phyloP scores from a whole-genome alignment of 1,284 basidiomycete genomes.

The Schizophyllum amplum region DNA sequence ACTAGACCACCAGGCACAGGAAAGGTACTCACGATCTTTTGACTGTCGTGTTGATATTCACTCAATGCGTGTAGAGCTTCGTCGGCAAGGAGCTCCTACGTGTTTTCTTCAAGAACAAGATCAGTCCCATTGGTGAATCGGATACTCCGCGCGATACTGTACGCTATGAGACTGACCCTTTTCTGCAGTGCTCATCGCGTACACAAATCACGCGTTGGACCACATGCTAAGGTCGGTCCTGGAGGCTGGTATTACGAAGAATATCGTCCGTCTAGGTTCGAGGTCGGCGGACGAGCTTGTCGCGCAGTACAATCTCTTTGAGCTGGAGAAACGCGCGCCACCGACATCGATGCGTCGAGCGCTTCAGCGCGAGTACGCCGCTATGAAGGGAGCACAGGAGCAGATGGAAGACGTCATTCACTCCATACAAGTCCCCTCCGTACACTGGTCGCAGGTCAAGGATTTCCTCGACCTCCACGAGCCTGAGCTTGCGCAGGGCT shows the following conservation, averaged over 20 bases:
- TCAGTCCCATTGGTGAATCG: constrained; percentile 34
- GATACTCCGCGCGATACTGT: background rate
- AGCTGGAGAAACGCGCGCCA: constrained; percentile 36
- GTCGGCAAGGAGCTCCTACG: constrained; percentile 61
- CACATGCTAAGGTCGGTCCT: constrained; percentile 57
- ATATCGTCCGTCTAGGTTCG: constrained; percentile 58
- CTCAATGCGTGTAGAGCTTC: constrained; percentile 36
- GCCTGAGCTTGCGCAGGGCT: constrained; percentile 32
- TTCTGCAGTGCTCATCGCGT: constrained; percentile 36
- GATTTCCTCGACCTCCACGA: constrained; percentile 30
- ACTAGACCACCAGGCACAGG: constrained; percentile 67
- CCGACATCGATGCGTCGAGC: constrained; percentile 32
- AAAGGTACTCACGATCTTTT: constrained; percentile 35
- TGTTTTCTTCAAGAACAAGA: constrained; percentile 43
- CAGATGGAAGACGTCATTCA: constrained; percentile 39
- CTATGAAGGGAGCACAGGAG: constrained; percentile 36
- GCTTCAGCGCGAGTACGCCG: constrained; percentile 24
- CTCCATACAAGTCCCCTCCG: constrained; percentile 23
- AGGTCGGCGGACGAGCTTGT: constrained; percentile 53
- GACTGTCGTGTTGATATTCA: background rate
- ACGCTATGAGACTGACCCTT: background rate
- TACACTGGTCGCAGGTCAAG: constrained; percentile 32
- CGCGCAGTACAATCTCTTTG: constrained; percentile 47
- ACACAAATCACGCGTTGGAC: constrained; percentile 72
- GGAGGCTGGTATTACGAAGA: constrained; percentile 50